phyloP scores from a whole-genome alignment of 2,329 filamentous ascomycete genomes.

The Aspergillus transmontanensis region DNA sequence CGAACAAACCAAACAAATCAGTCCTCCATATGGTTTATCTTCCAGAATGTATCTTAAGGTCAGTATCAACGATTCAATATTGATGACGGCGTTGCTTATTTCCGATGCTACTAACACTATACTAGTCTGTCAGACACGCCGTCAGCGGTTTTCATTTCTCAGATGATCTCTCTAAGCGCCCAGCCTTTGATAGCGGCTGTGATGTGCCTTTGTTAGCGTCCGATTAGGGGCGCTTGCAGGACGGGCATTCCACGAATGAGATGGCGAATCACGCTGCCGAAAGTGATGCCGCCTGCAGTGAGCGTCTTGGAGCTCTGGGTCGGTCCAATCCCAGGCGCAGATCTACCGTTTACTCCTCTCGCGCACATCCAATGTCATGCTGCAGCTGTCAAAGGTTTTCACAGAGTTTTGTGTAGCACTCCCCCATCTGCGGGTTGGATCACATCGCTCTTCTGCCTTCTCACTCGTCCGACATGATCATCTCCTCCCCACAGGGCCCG shows the following conservation, averaged over 20 bases:
- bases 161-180: conserved; percentile 29
- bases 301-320: conserved; percentile 11
- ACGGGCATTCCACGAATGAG: conserved; percentile 30
- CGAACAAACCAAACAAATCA: not conserved
- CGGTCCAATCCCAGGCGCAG: conserved; percentile 12
- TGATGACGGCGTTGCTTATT: no score
- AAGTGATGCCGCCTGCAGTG: conserved; percentile 40
- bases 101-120: no score
- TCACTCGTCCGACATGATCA: conserved; percentile 28
- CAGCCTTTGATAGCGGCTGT: conserved; percentile 13
- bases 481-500: conserved; percentile 14
- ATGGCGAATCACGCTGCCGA: conserved; percentile 9
- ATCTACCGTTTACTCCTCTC: conserved; percentile 4
- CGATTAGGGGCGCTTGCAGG: conserved; percentile 34
- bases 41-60: no score
- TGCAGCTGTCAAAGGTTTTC: conserved; percentile 4
- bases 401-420: conserved; percentile 7
- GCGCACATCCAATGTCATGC: conserved; percentile 9
- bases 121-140: no score
- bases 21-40: no score
- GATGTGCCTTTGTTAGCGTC: conserved; percentile 28
- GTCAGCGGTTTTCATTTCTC: no score
- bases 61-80: no score
- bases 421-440: conserved; percentile 31
- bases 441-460: conserved; percentile 31